Base-by-base conservation (phyloP, 2,329 filamentous ascomycete species). In the Lachnellula subtilissima region DNA sequence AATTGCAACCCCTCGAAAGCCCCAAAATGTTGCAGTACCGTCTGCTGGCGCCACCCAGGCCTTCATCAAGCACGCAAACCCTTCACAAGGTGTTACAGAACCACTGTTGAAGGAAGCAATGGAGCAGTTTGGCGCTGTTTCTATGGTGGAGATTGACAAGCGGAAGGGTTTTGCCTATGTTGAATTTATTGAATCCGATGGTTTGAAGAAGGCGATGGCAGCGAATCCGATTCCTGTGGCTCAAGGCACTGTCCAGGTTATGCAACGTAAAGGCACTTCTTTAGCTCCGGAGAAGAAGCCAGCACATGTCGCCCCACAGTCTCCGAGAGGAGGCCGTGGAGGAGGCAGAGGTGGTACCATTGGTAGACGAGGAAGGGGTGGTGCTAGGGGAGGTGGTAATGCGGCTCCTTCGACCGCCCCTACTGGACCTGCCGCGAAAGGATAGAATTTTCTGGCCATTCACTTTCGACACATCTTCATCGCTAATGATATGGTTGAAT, bases 141-240 rank as follows among this genome's bases (percentile, higher is more conserved):
- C 83, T 0, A 87, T 84, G 62, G 89, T 96, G 17, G 93, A 97
- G 65, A 93, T 97, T 53, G 93, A 97, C 70, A 92, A 91, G 71
- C 88, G 92, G 67, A 97, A 97, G 71, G 91, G 91, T 0, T 96
- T 96, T 66, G 93, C 91, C 2, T 96, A 97, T 69, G 87, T 96
- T 40, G 89, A 96, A 61, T 97, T 97, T 74, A 81, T 82, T 9
- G 85, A 91, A 22, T 80, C 86, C 0, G 84, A 86, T 8, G 80
- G 82, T 9, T 77, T 97, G 25, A 82, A 83, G 65, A 91, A 89
- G 67, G 93, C 93, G 5, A 85, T 96, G 67, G 81, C 84, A 15
- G 89, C 88, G 12, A 95, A 91, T 67, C 90, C 89, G 0, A 81
- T 97, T 32, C 76, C 87, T 19, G 86, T 97, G 11, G 92, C 88